Evolutionary conservation across 2,329 filamentous ascomycete species (phyloP).

Genomic region (Aspergillus pseudoglaucus): DNA sequence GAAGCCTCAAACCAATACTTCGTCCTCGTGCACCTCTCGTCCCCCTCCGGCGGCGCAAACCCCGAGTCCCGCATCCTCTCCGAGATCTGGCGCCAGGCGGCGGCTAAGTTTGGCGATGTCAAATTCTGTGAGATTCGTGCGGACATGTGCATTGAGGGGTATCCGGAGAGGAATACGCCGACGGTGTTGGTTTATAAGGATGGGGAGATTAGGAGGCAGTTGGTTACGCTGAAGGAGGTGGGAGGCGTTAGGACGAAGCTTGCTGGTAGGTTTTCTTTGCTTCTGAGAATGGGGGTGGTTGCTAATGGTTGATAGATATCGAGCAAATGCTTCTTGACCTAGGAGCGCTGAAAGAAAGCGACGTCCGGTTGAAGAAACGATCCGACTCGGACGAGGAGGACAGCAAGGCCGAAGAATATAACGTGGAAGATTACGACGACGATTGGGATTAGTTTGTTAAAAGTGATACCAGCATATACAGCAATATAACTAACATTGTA

Average conservation of each 20-base stretch:
- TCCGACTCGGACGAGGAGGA: slow-evolving; percentile 53
- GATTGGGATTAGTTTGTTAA: slow-evolving; percentile 49
- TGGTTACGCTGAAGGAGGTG: slow-evolving; percentile 80
- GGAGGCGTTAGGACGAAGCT: slow-evolving; percentile 65
- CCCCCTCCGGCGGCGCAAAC: slow-evolving; percentile 64
- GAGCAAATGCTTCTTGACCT: slow-evolving; percentile 76
- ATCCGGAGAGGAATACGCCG: slow-evolving; percentile 89
- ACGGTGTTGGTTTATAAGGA: slow-evolving; percentile 90
- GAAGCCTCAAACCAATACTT: slow-evolving; percentile 69
- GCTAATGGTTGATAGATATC: slow-evolving; percentile 47
- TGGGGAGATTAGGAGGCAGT: slow-evolving; percentile 82
- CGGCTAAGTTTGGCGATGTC: slow-evolving; percentile 79
- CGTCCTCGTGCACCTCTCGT: slow-evolving; percentile 74
- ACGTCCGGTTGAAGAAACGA: slow-evolving; percentile 62
- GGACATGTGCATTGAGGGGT: slow-evolving; percentile 90
- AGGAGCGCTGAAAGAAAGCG: slow-evolving; percentile 70
- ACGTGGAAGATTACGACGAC: slow-evolving; percentile 44
- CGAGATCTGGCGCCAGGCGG: slow-evolving; percentile 79
- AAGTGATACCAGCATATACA: slow-evolving; percentile 4
- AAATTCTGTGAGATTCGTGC: slow-evolving; percentile 97
- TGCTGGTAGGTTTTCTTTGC: slow-evolving; percentile 33
- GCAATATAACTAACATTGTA: not conserved
- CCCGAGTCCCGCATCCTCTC: slow-evolving; percentile 76
- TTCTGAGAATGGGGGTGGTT: not conserved
- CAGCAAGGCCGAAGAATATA: slow-evolving; percentile 48